Conservation (phyloP, 768 basidiomycete genomes). For the Polyporus arcularius region DNA sequence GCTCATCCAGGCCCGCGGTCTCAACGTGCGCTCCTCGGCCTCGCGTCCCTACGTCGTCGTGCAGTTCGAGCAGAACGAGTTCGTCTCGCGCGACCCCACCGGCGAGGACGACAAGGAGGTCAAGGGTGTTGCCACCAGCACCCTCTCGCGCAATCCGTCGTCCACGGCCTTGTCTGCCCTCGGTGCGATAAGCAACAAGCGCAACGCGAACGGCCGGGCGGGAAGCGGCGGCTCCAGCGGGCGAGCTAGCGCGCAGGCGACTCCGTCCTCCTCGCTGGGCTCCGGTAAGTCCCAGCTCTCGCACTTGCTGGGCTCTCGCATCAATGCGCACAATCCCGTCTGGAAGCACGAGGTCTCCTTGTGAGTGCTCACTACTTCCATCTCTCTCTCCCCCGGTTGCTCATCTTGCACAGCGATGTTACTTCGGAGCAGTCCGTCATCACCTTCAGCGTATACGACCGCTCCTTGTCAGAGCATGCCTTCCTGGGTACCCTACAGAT, state of each 20-base stretch:
- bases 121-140: slow-evolving; percentile 68
- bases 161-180: slow-evolving; percentile 68
- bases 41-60: slow-evolving; percentile 93
- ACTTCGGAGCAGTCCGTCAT: slow-evolving; percentile 84
- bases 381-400: background rate
- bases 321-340: slow-evolving; percentile 84
- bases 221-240: slow-evolving; percentile 14
- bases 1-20: slow-evolving; percentile 85
- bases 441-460: slow-evolving; percentile 91
- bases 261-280: slow-evolving; percentile 31
- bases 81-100: slow-evolving; percentile 88
- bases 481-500: slow-evolving; percentile 93
- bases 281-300: slow-evolving; percentile 24
- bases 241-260: slow-evolving; percentile 21
- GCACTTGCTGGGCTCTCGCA: slow-evolving; percentile 57
- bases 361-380: slow-evolving; percentile 52
- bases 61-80: slow-evolving; percentile 99
- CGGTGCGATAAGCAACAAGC: slow-evolving; percentile 58
- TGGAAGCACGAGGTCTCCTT: slow-evolving; percentile 99
- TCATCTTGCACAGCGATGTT: slow-evolving; percentile 70
- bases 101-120: slow-evolving; percentile 86
- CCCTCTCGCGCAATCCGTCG: slow-evolving; percentile 55
- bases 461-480: slow-evolving; percentile 74
- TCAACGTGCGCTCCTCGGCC: slow-evolving; percentile 66
- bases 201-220: slow-evolving; percentile 16